Base-by-base conservation (phyloP, 331 rosid genomes). In the Erythrophleum ivorense region DNA sequence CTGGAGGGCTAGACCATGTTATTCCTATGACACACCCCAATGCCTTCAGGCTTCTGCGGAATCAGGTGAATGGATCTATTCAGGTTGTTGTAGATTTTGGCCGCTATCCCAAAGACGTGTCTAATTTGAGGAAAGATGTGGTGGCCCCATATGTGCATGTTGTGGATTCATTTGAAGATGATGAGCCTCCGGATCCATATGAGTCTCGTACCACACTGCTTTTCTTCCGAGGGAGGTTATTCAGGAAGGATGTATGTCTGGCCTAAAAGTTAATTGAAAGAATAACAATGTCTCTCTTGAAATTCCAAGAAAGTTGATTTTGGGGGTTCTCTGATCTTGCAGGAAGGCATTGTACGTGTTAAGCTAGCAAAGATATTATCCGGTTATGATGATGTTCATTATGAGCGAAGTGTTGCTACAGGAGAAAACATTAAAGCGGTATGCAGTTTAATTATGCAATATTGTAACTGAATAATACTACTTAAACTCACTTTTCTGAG, bases 1-100 rank as follows among this genome's bases (percentile, higher is more conserved):
- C 92, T 70, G 90, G 88, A 74, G 98, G 98, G 24, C 88, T 93
- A 90, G 95, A 96, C 87, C 99, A 96, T 75, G 86, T 94, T 73
- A 79, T 96, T 86, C 98, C 99, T 46, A 59, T 94, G 97, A 92
- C 99, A 40, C 99, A 96, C 86, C 99, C 99, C 31, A 96, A 96
- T 82, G 98, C 99, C 79, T 96, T 96, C 85, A 94, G 99, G 85
- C 92, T 96, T 88, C 91, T 94, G 48, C 84, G 99, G n/a, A 66
- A 87, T 73, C 90, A 89, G 84, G 71, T 96, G 84, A 96, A 92
- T 81, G 91, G 83, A 7, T 88, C 97, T 5, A 91, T 96, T 89
- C 98, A 92, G 88, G 85, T 96, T 78, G 63, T 96, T 73, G 99
- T 96, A 78, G 99, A 96, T 90, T 94, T 96, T 65, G 98, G 99